phyloP scores from a whole-genome alignment of 1,139 yeast genomes.

The Kodamaea plutei region DNA sequence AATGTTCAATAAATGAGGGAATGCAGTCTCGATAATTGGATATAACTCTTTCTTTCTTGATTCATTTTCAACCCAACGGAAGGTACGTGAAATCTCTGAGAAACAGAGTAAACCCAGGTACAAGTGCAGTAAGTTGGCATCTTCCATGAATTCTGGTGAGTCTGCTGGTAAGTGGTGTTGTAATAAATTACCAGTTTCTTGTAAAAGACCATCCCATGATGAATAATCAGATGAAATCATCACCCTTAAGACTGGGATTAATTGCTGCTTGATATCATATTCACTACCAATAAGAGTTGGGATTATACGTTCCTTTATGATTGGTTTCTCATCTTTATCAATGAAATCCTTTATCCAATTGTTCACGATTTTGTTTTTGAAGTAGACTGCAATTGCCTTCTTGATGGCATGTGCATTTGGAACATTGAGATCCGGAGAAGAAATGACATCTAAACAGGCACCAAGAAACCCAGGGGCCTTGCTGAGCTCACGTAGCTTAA shows the following conservation, averaged over 20 bases:
- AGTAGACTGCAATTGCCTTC: conserved; percentile 80
- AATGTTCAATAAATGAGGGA: conserved; percentile 64
- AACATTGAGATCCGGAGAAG: conserved; percentile 28
- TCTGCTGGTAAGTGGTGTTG: conserved; percentile 27
- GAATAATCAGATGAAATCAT: conserved; percentile 72
- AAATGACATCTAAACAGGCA: conserved; percentile 75
- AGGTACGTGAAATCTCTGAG: conserved; percentile 69
- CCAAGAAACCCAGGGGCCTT: conserved; percentile 69
- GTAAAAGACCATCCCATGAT: conserved; percentile 67
- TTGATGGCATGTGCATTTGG: conserved; percentile 56
- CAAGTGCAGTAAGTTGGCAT: conserved; percentile 51
- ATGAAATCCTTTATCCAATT: conserved; percentile 55
- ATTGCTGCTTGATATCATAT: conserved; percentile 51
- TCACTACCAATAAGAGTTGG: conserved; percentile 39
- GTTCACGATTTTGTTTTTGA: conserved; percentile 69
- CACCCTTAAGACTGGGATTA: conserved; percentile 65
- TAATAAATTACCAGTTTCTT: conserved; percentile 55
- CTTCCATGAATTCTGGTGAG: conserved; percentile 12
- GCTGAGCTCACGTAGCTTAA: conserved; percentile 54
- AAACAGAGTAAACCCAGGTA: conserved; percentile 77
- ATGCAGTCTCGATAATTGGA: conserved; percentile 56
- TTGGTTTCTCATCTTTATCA: conserved; percentile 67
- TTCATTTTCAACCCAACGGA: conserved; percentile 69
- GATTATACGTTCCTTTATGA: conserved; percentile 60
- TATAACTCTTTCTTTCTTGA: conserved; percentile 54